A percentile compares a stretch with the other conserved stretches of the same genome.
phyloP scores from a whole-genome alignment of 805 yeast genomes.

The Metschnikowia anglica region DNA sequence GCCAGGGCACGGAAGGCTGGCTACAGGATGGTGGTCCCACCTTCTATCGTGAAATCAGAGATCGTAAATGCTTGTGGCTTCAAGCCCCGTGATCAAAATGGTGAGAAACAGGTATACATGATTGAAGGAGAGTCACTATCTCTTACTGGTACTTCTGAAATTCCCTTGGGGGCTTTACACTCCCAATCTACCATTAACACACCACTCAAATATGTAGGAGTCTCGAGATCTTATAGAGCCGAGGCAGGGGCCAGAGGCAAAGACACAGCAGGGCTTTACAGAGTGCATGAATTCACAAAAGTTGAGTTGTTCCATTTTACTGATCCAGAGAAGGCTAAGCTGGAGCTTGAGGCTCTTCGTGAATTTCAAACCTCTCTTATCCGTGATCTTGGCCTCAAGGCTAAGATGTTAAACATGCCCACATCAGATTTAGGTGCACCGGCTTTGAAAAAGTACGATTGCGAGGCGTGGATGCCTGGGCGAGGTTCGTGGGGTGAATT shows the following conservation, averaged over 20 bases:
- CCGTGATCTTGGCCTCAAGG: constrained; percentile 66
- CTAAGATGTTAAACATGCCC: constrained; percentile 86
- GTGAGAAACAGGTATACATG: constrained; percentile 81
- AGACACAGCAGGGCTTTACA: constrained; percentile 86
- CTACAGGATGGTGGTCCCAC: constrained; percentile 74
- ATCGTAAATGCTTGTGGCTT: constrained; percentile 89
- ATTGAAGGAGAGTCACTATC: constrained; percentile 56
- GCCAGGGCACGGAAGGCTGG: constrained; percentile 64
- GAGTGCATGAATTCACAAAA: constrained; percentile 96
- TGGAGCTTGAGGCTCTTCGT: constrained; percentile 59
- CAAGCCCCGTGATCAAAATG: constrained; percentile 84
- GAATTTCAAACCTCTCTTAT: constrained; percentile 66
- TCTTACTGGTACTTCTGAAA: constrained; percentile 93
- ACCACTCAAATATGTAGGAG: constrained; percentile 69
- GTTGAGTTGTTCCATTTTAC: constrained; percentile 87
- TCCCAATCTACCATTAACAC: constrained; percentile 47
- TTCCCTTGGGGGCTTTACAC: constrained; percentile 81
- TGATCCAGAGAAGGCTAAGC: constrained; percentile 43
- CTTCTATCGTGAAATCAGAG: constrained; percentile 78
- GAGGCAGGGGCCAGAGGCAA: constrained; percentile 97
- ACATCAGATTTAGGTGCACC: constrained; percentile 91
- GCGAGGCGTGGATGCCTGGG: constrained; percentile 99
- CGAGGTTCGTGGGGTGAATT: constrained; percentile 91
- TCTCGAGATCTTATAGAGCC: constrained; percentile 85
- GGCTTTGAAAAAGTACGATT: constrained; percentile 86